These are phyloP conservation scores for Talaromyces proteolyticus DNA, from an alignment of 495 filamentous ascomycete genomes.

Conservation along the genomic window DNA sequence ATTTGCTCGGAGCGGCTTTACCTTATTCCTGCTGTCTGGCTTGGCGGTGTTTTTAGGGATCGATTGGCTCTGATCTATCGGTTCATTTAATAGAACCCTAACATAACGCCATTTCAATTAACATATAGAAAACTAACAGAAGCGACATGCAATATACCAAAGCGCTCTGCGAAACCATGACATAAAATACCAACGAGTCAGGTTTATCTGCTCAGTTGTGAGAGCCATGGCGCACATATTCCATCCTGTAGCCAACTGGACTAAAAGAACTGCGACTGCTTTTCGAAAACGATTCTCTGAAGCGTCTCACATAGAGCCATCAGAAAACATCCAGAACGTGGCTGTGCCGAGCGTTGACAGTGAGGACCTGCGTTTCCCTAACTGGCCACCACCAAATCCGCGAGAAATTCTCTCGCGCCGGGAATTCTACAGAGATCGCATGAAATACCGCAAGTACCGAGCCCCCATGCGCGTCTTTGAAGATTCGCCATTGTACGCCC, in stretches of 20 bases:
- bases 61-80: too few relatives aligned
- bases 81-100: not conserved
- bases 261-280: not conserved
- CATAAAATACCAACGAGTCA: too few relatives aligned
- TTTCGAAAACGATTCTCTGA: not conserved
- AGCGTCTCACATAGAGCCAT: not conserved
- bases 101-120: not conserved
- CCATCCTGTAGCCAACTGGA: not conserved
- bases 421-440: not conserved
- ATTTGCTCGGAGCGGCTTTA: too few relatives aligned
- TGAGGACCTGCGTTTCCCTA: not conserved
- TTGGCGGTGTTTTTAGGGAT: too few relatives aligned
- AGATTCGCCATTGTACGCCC: constrained; percentile 7
- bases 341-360: not conserved
- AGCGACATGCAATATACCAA: too few relatives aligned
- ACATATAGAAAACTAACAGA: not conserved
- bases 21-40: too few relatives aligned
- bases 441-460: not conserved
- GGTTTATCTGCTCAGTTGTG: not conserved
- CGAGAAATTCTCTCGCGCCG: not conserved
- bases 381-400: constrained; percentile 3
- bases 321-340: too few relatives aligned
- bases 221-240: not conserved
- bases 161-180: too few relatives aligned
- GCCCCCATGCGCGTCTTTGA: not conserved